Conservation (phyloP, 2,329 filamentous ascomycete species). For the Stachybotrys chlorohalonatus region DNA sequence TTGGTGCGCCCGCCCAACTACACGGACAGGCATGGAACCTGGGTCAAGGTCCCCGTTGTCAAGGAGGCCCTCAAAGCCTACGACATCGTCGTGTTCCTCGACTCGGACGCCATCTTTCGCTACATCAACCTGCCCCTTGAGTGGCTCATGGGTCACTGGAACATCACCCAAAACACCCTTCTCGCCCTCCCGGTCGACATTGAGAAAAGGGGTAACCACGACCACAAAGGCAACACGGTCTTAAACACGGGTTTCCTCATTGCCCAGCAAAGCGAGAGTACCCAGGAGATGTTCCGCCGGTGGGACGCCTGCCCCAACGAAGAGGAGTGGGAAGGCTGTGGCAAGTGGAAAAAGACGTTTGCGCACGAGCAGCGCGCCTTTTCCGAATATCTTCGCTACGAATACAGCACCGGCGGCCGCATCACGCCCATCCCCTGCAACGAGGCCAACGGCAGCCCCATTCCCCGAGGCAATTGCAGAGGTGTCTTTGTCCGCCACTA, state of each 20-base stretch:
- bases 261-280: conserved; percentile 33
- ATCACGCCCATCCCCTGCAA: conserved; percentile 24
- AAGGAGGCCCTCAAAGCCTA: conserved; percentile 25
- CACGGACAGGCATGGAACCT: conserved; percentile 25
- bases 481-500: conserved; percentile 27
- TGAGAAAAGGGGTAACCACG: conserved; percentile 18
- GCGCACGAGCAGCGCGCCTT: conserved; percentile 28
- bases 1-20: conserved; percentile 22
- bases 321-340: conserved; percentile 20
- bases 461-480: conserved; percentile 19
- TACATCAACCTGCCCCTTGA: conserved; percentile 28
- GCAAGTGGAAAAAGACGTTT: conserved; percentile 14
- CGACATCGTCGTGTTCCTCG: conserved; percentile 27
- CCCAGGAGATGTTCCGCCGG: conserved; percentile 32
- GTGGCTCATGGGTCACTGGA: conserved; percentile 32
- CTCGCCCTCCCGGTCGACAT: conserved; percentile 27
- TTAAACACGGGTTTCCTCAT: conserved; percentile 41
- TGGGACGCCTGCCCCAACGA: conserved; percentile 30
- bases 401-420: conserved; percentile 15
- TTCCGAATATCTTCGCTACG: conserved; percentile 26
- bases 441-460: conserved; percentile 28
- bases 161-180: conserved; percentile 21
- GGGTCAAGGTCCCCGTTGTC: conserved; percentile 28
- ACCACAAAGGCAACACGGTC: conserved; percentile 23
- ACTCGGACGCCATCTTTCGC: conserved; percentile 29